Base-by-base conservation (phyloP, 345 rosid species). In the Corymbia maculata region DNA sequence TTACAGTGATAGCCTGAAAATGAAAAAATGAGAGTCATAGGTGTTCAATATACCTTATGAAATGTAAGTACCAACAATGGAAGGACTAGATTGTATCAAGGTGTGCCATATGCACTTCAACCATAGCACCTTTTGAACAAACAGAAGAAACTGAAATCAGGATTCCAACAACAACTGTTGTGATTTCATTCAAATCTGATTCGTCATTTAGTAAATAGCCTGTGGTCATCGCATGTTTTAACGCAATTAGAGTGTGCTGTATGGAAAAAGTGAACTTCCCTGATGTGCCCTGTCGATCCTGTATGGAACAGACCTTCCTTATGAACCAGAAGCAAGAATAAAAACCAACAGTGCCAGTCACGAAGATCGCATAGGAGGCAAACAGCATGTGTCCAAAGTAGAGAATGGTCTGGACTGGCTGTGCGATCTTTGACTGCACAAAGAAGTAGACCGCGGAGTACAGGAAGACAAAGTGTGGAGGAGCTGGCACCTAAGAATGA, bases 401-500 rank as follows among this genome's bases (percentile, higher is more conserved):
- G 80, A 92, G 91, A 30, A 88, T 64, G 26, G 89, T 91, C 0
- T 87, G 90, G 21, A 90, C 92, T 6, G 90, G 86, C 90, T 92
- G 88, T 24, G 93, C 89, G 52, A 92, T 91, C 53, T 92, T 92
- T 59, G 91, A 55, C 52, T 91, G 91, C 59, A 91, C 91, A 89
- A 92, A 92, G 90, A 87, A 92, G 91, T 92, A 92, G 88, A 91
- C 90, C 32, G 50, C 42, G 1, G 92, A 90, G 88, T 92, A 87
- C 15, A 92, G 93, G 89, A 92, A 90, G 44, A 92, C 91, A 90
- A 90, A 91, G 75, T 22, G 92, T 90, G 42, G 93, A 92, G 12
- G 91, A 92, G 45, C 92, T 92, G 7, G 94, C 89, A 44, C 91
- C 91, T 26, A 89, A 89, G 85, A 91, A 92, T 12, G 93, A 89